phyloP scores from a whole-genome alignment of 345 rosid genomes.

The Litchi chinensis region DNA sequence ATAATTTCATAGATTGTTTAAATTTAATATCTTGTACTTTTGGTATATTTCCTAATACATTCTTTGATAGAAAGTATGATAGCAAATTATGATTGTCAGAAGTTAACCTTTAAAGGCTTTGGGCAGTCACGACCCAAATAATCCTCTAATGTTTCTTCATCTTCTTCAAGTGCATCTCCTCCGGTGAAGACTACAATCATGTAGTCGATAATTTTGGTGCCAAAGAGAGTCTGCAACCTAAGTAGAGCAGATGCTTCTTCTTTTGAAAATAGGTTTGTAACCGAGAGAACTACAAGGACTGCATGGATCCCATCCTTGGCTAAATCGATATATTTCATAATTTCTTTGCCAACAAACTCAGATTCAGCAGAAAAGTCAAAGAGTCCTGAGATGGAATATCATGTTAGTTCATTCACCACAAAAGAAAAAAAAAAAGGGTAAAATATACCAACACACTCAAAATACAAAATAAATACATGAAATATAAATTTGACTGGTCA shows the following conservation, averaged over 20 bases:
- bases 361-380: slow-evolving; percentile 71
- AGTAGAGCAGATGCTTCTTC: slow-evolving; percentile 73
- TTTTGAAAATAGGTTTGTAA: slow-evolving; percentile 50
- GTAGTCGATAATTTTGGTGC: slow-evolving; percentile 68
- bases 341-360: slow-evolving; percentile 77
- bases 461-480: neutral
- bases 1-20: no score
- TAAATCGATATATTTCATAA: slow-evolving; percentile 71
- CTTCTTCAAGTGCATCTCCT: slow-evolving; percentile 85
- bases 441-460: neutral
- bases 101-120: slow-evolving; percentile 64
- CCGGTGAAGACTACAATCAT: slow-evolving; percentile 91
- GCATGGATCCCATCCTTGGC: slow-evolving; percentile 94
- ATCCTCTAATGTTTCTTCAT: slow-evolving; percentile 75
- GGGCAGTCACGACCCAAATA: slow-evolving; percentile 72
- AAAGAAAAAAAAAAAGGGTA: neutral
- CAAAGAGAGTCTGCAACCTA: slow-evolving; percentile 70
- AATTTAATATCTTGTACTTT: no score
- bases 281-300: slow-evolving; percentile 56
- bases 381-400: slow-evolving; percentile 49
- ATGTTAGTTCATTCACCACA: slow-evolving; percentile 11
- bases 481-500: neutral
- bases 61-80: no score
- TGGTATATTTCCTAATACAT: no score
- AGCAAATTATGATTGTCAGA: slow-evolving; percentile 16